Percentiles rank a stretch among this genome's conserved stretches.
phyloP scores from a whole-genome alignment of 106 monocot genomes.

The Platanthera guangdongensis region DNA sequence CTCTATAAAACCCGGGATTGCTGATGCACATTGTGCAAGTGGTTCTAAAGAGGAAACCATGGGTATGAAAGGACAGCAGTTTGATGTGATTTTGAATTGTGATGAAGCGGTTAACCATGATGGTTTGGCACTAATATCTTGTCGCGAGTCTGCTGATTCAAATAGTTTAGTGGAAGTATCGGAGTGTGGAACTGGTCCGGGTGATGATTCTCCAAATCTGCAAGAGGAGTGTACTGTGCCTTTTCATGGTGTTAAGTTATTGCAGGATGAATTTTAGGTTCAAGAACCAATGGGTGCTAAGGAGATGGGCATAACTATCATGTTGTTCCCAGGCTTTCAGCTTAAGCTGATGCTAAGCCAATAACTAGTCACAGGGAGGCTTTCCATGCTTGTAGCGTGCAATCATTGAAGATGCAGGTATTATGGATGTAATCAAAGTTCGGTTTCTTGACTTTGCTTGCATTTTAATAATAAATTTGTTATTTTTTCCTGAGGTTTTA shows the following conservation, averaged over 20 bases:
- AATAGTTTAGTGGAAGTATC: neutral
- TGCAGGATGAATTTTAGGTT: neutral
- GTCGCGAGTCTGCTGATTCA: slow-evolving; percentile 6
- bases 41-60: neutral
- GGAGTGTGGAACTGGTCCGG: neutral
- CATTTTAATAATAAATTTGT: neutral
- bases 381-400: neutral
- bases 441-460: neutral
- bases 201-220: neutral
- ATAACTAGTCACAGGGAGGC: neutral
- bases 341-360: neutral
- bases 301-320: neutral
- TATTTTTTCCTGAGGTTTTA: neutral
- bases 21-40: slow-evolving; percentile 1
- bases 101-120: neutral
- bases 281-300: neutral
- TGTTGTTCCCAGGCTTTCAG: neutral
- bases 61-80: neutral
- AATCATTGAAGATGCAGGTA: neutral
- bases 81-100: slow-evolving; percentile 1
- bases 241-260: neutral
- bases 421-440: neutral
- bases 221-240: neutral
- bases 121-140: neutral
- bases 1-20: neutral